Evolutionary conservation across 2,329 filamentous ascomycete species (phyloP), one percentile per base, ranked within the genome.

Genomic region (Colletotrichum zoysiae): DNA sequence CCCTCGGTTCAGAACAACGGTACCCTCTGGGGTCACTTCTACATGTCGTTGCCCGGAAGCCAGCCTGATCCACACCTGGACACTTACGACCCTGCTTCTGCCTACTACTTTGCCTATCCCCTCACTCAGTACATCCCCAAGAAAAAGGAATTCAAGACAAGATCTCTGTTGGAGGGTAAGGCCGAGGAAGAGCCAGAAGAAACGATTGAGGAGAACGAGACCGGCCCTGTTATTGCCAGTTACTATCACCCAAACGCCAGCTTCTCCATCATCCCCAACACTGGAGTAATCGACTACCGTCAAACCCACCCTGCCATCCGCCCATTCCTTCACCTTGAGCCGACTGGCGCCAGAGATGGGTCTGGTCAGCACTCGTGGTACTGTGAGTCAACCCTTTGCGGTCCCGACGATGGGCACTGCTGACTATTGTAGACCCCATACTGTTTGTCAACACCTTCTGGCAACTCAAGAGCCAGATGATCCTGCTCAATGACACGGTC

Each of bases 191-290:
- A 87, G 51, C 84, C 86, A n/a, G 85, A 86, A n/a, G 86, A 88
- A 74, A 84, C 87, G 67, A 81, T 82, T 38, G 84, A 84, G 23
- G 86, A 88, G 74, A 84, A 87, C 67, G 84, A 85, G 2, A 83
- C 86, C 6, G 91, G 91, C 1, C 91, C 93, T n/a, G 85, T 91
- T 65, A 89, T 97, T 74, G 90, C 89, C 57, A 97, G 91, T 66
- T 97, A 95, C 84, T 99, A 98, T 80, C 96, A 99, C 82, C 93
- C 96, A 8, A 99, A 99, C 82, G 92, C 97, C 76, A 97, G 93
- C 62, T 86, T 99, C 73, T 93, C 95, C 7, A 90, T 98, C 77
- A 89, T 99, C 61, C 94, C 95, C 3, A 91, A 95, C 77, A 86
- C 91, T 51, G 95, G 95, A 30, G 86, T 92, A 8, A 85, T 93